Base-by-base conservation (phyloP, 129 eudicot genomes). In the Centrapalus pauciflorus region DNA sequence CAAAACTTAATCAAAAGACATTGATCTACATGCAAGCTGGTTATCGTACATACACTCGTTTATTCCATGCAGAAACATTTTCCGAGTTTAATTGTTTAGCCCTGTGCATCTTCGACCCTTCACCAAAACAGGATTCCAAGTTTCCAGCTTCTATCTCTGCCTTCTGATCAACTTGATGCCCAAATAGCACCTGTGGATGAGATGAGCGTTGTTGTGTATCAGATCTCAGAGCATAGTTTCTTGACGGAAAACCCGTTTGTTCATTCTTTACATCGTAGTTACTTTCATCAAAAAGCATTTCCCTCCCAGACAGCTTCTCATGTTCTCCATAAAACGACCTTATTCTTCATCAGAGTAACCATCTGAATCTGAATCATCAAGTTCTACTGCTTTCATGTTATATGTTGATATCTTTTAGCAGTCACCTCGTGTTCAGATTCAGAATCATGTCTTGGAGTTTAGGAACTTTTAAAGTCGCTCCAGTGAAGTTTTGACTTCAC, bases 31-130 rank as follows among this genome's bases (percentile, higher is more conserved):
- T 58, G 29, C 63, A 27, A 29, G 30, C 16, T 56, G 52, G 54
- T 75, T 71, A 74, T 26, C 29, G 46, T 20, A 29, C 38, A 73
- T 55, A 64, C 51, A 61, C 49, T 49, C 65, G 12, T 74, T 70
- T 76, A 23, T 81, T 83, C 78, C 87, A 76, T 49, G 58, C 74
- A 17, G 85, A 81, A 5, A 72, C 73, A 13, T 71, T 82, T 49
- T 71, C 68, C 29, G 64, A 30, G 41, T 62, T 72, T 9, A 61
- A 51, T 45, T 34, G 54, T 57, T 38, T 66, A 23, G 33, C 55
- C 37, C 16, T 50, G 29, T 78, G 52, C 29, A 14, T 51, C 24
- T 24, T 61, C 7, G 41, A 64, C 59, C 61, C 71, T 69, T 28
- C 55, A 68, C 41, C 45, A 68, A 62, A n/a, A 54, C n/a, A 27